Evolutionary conservation across 352 stramenopile species (phyloP).

Genomic region (Pythium periplocum): DNA sequence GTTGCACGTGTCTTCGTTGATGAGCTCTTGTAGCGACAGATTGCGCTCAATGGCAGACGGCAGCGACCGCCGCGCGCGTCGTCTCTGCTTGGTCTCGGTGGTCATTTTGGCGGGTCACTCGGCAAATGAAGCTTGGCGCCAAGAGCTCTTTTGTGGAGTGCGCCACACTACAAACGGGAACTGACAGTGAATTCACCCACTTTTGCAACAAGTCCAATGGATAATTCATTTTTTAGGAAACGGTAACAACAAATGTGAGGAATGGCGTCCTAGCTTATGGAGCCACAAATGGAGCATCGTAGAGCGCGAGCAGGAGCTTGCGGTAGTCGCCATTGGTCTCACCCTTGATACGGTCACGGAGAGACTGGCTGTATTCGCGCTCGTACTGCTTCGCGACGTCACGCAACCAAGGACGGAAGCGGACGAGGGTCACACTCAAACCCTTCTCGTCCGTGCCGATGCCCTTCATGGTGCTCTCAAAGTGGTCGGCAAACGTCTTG

Average conservation of each 20-base stretch:
- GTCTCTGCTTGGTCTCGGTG: slow-evolving; percentile 5
- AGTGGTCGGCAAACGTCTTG: slow-evolving; percentile 23
- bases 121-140: slow-evolving; percentile 5
- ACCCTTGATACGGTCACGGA: slow-evolving; percentile 33
- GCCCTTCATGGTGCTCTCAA: slow-evolving; percentile 33
- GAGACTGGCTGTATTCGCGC: slow-evolving; percentile 24
- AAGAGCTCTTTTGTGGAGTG: slow-evolving; percentile 6
- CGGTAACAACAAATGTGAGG: too few relatives aligned
- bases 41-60: slow-evolving; percentile 23
- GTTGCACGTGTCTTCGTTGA: slow-evolving; percentile 9
- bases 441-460: slow-evolving; percentile 34
- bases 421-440: slow-evolving; percentile 23
- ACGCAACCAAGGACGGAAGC: slow-evolving; percentile 22
- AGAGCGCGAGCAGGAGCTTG: slow-evolving; percentile 24
- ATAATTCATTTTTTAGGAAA: too few relatives aligned
- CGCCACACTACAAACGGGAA: not conserved
- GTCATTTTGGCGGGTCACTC: not conserved
- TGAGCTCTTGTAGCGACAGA: slow-evolving; percentile 22
- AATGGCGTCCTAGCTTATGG: too few relatives aligned
- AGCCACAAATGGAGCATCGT: slow-evolving; percentile 15
- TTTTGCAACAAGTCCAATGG: not conserved
- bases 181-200: not conserved
- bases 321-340: slow-evolving; percentile 30
- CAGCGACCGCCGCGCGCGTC: slow-evolving; percentile 20
- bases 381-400: slow-evolving; percentile 26